phyloP scores from a whole-genome alignment of 345 rosid genomes.

The Angophora floribunda region DNA sequence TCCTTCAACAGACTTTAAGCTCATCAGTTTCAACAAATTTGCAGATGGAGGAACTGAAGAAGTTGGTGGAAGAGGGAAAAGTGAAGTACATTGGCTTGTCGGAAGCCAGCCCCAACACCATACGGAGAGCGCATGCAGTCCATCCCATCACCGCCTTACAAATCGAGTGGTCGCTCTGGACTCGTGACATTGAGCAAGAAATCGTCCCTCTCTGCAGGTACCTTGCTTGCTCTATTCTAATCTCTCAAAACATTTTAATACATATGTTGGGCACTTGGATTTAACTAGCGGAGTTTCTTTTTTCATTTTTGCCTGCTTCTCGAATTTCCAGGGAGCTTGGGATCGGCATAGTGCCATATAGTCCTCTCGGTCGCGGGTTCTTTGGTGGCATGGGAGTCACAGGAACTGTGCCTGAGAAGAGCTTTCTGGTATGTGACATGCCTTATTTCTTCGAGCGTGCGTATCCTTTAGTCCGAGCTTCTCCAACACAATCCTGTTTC shows the following conservation, averaged over 20 bases:
- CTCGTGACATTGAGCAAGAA: constrained; percentile 38
- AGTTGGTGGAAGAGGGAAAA: constrained; percentile 30
- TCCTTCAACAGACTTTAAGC: neutral
- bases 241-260: neutral
- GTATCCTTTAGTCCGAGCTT: neutral
- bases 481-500: neutral
- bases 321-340: constrained; percentile 3
- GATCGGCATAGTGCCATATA: constrained; percentile 2
- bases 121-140: constrained; percentile 31
- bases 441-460: neutral
- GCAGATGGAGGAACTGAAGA: constrained; percentile 30
- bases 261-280: neutral
- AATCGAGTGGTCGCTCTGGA: constrained; percentile 34
- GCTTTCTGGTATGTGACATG: neutral
- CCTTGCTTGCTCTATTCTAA: neutral
- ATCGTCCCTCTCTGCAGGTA: constrained; percentile 41
- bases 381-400: neutral
- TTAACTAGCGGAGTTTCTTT: neutral
- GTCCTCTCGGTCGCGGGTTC: constrained; percentile 14
- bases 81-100: constrained; percentile 31
- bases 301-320: neutral
- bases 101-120: constrained; percentile 32
- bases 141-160: constrained; percentile 38
- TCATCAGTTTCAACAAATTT: neutral
- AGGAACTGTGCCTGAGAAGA: neutral